A percentile compares a stretch with the other conserved stretches of the same genome.
These are phyloP conservation scores for Hypoxylon rickii DNA, from an alignment of 495 filamentous ascomycete species.

Conservation along the genomic window DNA sequence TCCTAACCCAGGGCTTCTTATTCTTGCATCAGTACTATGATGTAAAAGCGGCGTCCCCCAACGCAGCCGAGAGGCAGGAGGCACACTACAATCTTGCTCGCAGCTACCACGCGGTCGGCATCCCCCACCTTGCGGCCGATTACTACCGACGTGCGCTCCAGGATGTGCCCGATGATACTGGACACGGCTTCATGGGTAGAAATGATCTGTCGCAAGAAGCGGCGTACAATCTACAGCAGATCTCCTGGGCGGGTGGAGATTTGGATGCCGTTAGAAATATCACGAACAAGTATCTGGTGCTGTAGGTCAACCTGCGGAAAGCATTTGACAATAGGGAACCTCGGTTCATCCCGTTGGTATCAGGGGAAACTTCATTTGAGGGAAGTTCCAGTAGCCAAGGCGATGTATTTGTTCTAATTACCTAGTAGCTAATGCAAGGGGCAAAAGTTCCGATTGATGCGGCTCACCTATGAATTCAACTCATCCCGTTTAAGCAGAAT, in stretches of 20 bases:
- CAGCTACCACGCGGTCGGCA: constrained; percentile 78
- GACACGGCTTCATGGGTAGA: constrained; percentile 33
- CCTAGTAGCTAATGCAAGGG: too few relatives aligned
- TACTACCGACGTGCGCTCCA: constrained; percentile 62
- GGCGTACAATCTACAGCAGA: constrained; percentile 68
- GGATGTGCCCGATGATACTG: constrained; percentile 32
- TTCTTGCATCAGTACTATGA: constrained; percentile 82
- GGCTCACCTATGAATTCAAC: too few relatives aligned
- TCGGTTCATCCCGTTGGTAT: too few relatives aligned
- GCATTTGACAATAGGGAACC: too few relatives aligned
- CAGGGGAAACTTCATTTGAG: too few relatives aligned
- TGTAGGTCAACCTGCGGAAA: constrained; percentile 19
- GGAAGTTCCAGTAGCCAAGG: too few relatives aligned
- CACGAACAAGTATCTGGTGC: constrained; percentile 58
- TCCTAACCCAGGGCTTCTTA: constrained; percentile 78
- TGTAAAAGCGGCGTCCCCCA: constrained; percentile 44
- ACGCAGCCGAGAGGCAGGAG: constrained; percentile 67
- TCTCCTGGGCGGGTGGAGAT: constrained; percentile 69
- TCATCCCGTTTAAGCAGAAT: too few relatives aligned
- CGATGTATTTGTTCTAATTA: too few relatives aligned
- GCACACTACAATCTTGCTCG: constrained; percentile 88
- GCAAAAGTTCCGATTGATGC: too few relatives aligned
- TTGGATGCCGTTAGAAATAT: constrained; percentile 57
- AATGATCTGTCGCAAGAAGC: constrained; percentile 72
- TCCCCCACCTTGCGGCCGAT: constrained; percentile 75